These are phyloP conservation scores for Gastrolobium villosum DNA, from an alignment of 306 rosid genomes.

Conservation along the genomic window DNA sequence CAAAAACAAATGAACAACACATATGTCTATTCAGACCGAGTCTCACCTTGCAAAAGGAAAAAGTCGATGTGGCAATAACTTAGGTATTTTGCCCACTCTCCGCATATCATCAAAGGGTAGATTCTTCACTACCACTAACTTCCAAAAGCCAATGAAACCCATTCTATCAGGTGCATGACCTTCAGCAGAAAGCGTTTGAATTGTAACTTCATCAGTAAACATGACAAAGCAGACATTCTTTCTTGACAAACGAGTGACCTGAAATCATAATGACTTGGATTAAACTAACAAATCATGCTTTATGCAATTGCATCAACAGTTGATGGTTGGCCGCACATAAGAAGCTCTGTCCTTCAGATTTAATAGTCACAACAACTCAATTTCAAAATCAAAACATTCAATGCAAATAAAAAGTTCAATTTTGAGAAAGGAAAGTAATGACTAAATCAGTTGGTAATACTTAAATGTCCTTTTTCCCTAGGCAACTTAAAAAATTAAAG, in stretches of 20 bases:
- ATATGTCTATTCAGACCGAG: constrained; percentile 15
- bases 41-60: constrained; percentile 96
- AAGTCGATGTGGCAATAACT: constrained; percentile 92
- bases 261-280: constrained; percentile 53
- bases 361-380: constrained; percentile 14
- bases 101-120: constrained; percentile 93
- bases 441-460: constrained; percentile 28
- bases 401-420: constrained; percentile 8
- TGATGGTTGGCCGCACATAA: constrained; percentile 14
- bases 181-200: constrained; percentile 74
- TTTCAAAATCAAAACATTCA: constrained; percentile 26
- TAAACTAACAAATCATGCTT: constrained; percentile 28
- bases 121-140: constrained; percentile 83
- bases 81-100: constrained; percentile 95
- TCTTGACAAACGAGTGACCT: constrained; percentile 89
- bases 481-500: constrained; percentile 11
- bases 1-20: constrained; percentile 12
- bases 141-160: constrained; percentile 98
- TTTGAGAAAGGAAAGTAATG: constrained; percentile 26
- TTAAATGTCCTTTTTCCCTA: constrained; percentile 8
- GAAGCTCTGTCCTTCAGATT: constrained; percentile 4
- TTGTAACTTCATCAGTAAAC: constrained; percentile 86
- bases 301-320: constrained; percentile 32
- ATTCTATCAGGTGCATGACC: constrained; percentile 81
- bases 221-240: constrained; percentile 96